Evolutionary conservation across 805 yeast species (phyloP), one percentile per base, ranked within the genome.

Genomic region (Myxozyma nipponensis): DNA sequence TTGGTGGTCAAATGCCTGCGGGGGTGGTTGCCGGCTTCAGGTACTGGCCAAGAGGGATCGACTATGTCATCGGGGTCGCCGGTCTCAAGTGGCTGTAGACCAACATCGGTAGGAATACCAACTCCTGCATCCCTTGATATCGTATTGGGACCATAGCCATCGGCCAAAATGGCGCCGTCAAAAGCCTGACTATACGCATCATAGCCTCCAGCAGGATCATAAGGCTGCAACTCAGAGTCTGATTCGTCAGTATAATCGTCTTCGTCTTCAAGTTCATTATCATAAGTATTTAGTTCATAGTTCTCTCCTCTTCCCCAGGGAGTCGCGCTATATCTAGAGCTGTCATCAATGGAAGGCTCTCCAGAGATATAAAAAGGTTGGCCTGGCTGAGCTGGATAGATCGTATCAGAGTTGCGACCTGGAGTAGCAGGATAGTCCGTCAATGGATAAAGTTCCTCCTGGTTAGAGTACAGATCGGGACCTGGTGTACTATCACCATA

Each of bases 1-100:
- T 67, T 70, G 43, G 63, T 57, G 19, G 76, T 69, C 50, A 66
- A 66, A 39, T 59, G 54, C 23, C 68, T 55, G 25, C 72, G 52
- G 15, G 64, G 65, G 40, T 66, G 73, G 24, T 44, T 35, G 2
- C 56, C 67, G 7, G 59, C 67, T 7, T 51, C 58, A 18, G 66
- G 66, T 24, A 52, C 36, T 23, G 19, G 36, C 43, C 39, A 47
- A 42, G 26, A 22, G 22, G 36, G 39, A 21, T 34, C 46, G 19
- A 4, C 46, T 17, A 19, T 22, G 32, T 42, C 46, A 26, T 42
- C 46, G 6, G 39, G 39, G 18, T n/a, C 30, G 2, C 13, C 44
- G 10, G 19, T 30, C 15, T 28, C 32, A 3, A 23, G 46, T 17
- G 17, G 18, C 15, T 3, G 17, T n/a, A 19, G 39, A 22, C 9